Conservation (phyloP, 106 monocot species). For the Triglochin maritima region DNA sequence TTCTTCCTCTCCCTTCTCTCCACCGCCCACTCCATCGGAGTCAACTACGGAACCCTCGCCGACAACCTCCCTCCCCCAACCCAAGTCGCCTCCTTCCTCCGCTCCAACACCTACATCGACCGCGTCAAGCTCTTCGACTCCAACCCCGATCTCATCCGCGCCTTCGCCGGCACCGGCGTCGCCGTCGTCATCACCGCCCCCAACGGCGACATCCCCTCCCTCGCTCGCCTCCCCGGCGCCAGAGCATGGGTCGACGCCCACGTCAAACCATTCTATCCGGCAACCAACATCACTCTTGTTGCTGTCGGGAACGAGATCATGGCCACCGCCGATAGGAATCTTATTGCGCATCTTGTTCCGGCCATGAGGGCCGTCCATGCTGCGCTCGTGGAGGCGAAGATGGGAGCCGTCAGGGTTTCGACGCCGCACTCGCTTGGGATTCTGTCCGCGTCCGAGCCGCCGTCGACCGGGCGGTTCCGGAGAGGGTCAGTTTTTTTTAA, state of each 20-base stretch:
- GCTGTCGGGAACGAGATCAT: constrained; percentile 83
- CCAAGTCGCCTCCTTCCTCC: constrained; percentile 70
- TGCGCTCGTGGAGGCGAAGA: constrained; percentile 35
- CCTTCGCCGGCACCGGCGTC: constrained; percentile 64
- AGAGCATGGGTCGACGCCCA: constrained; percentile 46
- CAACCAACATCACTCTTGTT: constrained; percentile 69
- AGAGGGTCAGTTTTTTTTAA: constrained; percentile 4
- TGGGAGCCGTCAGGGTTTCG: constrained; percentile 45
- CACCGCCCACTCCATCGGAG: constrained; percentile 39
- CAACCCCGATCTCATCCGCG: constrained; percentile 66
- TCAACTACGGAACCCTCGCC: constrained; percentile 72
- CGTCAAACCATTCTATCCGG: constrained; percentile 63
- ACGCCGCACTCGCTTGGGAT: constrained; percentile 86
- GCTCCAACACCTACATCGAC: constrained; percentile 44
- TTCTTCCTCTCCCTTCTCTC: background rate
- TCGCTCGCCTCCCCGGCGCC: constrained; percentile 38
- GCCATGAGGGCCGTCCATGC: constrained; percentile 56
- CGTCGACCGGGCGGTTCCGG: constrained; percentile 58
- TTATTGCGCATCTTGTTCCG: constrained; percentile 62
- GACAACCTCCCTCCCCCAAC: constrained; percentile 79
- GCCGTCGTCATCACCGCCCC: constrained; percentile 51
- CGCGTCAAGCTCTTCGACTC: constrained; percentile 79
- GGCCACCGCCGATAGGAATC: constrained; percentile 31
- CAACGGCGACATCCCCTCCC: constrained; percentile 55
- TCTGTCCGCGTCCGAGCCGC: constrained; percentile 47